Evolutionary conservation across 2,329 filamentous ascomycete genomes (phyloP), one percentile per base, ranked within the genome.

Genomic region (Capronia americana): DNA sequence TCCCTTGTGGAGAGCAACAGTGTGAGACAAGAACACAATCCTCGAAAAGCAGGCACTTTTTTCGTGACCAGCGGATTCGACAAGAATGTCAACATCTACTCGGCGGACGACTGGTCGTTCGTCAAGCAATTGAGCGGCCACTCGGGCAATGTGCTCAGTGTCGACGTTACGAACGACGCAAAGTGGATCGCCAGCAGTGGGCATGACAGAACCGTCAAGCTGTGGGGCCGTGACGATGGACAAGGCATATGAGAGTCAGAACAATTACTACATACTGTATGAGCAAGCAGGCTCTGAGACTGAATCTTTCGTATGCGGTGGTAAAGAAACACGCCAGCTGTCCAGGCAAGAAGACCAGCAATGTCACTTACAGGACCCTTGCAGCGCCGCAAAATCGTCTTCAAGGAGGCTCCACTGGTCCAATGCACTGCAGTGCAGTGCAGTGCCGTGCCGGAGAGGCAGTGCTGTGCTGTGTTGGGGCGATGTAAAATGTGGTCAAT

Each of bases 141-240:
- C 78, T 92, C 93, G 1, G 93, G 92, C 1, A 95, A 96, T 48
- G 93, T 99, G 11, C 87, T 96, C 60, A 96, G 92, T 72, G 90
- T 92, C 12, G 95, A 99, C 80, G 88, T 97, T 61, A 96, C 91
- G 74, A 84, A 85, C 69, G 92, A 98, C 78, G 91, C 89, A 8
- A 90, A 85, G 75, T 99, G 93, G 92, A 96, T 99, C 77, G 91
- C 94, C 26, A 97, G 93, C 77, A 93, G 92, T 71, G 93, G 95
- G 2, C 92, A 97, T 76, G 95, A 99, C 79, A 87, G 93, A 61
- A 98, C 94, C 1, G 92, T 98, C 58, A 99, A 99, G 82, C 83
- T 99, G 2, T 99, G 95, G 95, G 92, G 92, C 4, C 87, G 93
- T 70, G 94, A 97, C 71, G 91, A 92, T 75, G 86, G 86, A 64